phyloP scores from a whole-genome alignment of 2,329 filamentous ascomycete genomes.

The Dothistroma pini region DNA sequence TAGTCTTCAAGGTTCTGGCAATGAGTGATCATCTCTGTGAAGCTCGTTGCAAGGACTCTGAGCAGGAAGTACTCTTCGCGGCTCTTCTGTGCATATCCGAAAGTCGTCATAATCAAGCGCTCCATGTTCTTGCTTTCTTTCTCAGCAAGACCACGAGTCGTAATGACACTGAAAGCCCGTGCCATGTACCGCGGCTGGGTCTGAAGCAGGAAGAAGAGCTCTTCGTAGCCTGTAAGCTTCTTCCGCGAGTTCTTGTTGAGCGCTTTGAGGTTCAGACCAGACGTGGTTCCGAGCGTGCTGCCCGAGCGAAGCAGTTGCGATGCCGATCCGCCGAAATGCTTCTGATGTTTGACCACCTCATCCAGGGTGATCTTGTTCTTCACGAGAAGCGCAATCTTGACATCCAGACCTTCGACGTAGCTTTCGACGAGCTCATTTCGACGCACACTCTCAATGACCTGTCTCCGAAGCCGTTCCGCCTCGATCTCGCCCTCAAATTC shows the following conservation, averaged over 20 bases:
- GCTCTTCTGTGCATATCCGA: slow-evolving; percentile 94
- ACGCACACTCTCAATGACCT: slow-evolving; percentile 92
- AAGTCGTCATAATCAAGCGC: slow-evolving; percentile 91
- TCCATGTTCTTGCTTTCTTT: slow-evolving; percentile 92
- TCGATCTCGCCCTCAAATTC: slow-evolving; percentile 99
- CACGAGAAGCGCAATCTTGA: slow-evolving; percentile 96
- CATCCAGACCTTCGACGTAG: slow-evolving; percentile 96
- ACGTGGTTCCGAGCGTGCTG: slow-evolving; percentile 55
- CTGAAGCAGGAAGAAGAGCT: slow-evolving; percentile 94
- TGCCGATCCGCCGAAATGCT: slow-evolving; percentile 75
- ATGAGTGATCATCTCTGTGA: slow-evolving; percentile 78
- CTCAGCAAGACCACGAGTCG: slow-evolving; percentile 79
- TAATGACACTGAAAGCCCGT: slow-evolving; percentile 76
- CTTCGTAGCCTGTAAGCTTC: slow-evolving; percentile 95
- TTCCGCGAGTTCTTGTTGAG: slow-evolving; percentile 94
- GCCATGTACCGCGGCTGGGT: slow-evolving; percentile 95
- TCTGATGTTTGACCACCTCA: slow-evolving; percentile 95
- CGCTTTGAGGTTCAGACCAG: slow-evolving; percentile 87
- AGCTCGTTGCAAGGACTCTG: slow-evolving; percentile 77
- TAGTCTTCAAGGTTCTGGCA: slow-evolving; percentile 76
- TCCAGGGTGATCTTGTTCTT: slow-evolving; percentile 99
- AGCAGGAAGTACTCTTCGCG: slow-evolving; percentile 95
- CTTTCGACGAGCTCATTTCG: slow-evolving; percentile 97
- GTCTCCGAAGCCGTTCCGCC: slow-evolving; percentile 91
- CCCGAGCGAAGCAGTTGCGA: slow-evolving; percentile 33